Conservation (phyloP, 2,329 filamentous ascomycete species). For the Fusarium azukiicola region DNA sequence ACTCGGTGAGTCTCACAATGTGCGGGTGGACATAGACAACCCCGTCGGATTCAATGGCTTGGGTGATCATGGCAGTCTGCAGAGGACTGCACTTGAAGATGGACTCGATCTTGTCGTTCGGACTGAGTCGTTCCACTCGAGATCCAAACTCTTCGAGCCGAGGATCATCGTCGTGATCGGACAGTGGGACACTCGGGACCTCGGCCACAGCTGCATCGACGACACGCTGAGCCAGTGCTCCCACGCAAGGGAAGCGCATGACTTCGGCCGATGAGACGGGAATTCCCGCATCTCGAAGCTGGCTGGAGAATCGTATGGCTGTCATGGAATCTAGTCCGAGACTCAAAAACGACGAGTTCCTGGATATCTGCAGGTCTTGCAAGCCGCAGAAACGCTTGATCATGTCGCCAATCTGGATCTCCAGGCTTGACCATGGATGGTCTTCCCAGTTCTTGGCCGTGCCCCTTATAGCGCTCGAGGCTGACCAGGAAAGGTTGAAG, state of each 20-base stretch:
- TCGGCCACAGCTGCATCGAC: not conserved
- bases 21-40: conserved; percentile 15
- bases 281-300: conserved; percentile 14
- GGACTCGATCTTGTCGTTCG: not conserved
- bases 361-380: not conserved
- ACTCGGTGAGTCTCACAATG: conserved; percentile 1
- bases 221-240: conserved; percentile 12
- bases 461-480: not conserved
- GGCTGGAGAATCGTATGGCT: conserved; percentile 14
- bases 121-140: conserved; percentile 4
- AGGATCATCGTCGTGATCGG: not conserved
- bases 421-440: conserved; percentile 12
- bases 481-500: conserved; percentile 5
- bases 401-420: not conserved
- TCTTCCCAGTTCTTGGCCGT: conserved; percentile 10
- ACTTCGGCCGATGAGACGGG: conserved; percentile 3
- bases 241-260: conserved; percentile 16
- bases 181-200: not conserved
- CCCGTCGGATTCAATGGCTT: not conserved
- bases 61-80: conserved; percentile 15
- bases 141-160: conserved; percentile 9
- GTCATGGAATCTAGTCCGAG: conserved; percentile 16
- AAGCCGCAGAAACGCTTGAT: conserved; percentile 13
- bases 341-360: conserved; percentile 20
- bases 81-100: conserved; percentile 12